Base-by-base conservation (phyloP, 495 filamentous ascomycete species). In the Xeromyces bisporus region DNA sequence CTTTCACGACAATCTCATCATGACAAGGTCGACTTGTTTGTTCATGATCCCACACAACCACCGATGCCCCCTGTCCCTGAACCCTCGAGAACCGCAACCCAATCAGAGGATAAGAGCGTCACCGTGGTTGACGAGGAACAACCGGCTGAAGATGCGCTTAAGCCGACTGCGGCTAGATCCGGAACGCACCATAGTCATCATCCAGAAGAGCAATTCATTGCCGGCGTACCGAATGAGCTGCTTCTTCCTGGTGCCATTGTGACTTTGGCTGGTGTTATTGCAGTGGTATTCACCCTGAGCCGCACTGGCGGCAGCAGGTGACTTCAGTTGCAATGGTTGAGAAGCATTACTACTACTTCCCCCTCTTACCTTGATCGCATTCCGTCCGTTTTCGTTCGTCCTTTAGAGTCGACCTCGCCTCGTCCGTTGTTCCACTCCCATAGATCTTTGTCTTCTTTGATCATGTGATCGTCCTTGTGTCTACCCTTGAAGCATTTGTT, bases 1-100 rank as follows among this genome's bases (percentile, higher is more conserved):
- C 69, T 94, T 16, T 77, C 91, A 2, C 75, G 80, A 27, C 77
- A 75, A 10, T 64, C 70, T 27, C 73, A 60, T 33, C 72, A 71
- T 23, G 87, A 93, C 34, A 99, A 96, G 65, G 89, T 99, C 18
- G 87, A 99, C 41, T 64, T 99, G 7, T 96, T 93, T 44, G 86
- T 99, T 31, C 89, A 96, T 47, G 80, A 99, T 46, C 89, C 87
- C 6, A 66, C 80, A 26, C 79, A 84, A 47, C 76, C 89, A 6
- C 75, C 89, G 0, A 71, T 85, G 24, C 53, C 67, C 6, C 64
- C 70, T 6, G 70, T 75, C 0, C 42, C 78, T 6, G 75, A 86
- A 27, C 75, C 80, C 18, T 44, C 62, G 29, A 71, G 67, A 14
- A 65, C 75, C 14, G 55, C 68, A 33, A 64, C 61, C 31, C 58